A percentile compares a stretch with the other conserved stretches of the same genome.
Evolutionary conservation across 805 yeast genomes (phyloP).

Genomic region (Myxozyma lipomycoides): DNA sequence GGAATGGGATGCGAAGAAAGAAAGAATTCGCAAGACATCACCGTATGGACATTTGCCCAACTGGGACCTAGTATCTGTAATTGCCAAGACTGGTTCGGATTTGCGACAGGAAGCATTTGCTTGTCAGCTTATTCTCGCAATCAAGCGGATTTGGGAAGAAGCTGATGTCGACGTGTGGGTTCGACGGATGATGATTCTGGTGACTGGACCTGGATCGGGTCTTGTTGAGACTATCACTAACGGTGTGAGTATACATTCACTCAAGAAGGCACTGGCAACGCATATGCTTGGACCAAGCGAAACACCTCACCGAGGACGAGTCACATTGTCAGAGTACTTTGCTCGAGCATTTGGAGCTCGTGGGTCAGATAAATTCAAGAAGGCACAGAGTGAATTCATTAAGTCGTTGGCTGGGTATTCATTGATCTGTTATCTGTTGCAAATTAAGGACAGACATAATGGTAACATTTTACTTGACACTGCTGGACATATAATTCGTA

Average conservation of each 20-base stretch:
- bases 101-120: slow-evolving; percentile 97
- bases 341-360: slow-evolving; percentile 64
- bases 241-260: slow-evolving; percentile 89
- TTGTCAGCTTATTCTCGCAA: slow-evolving; percentile 84
- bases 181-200: slow-evolving; percentile 83
- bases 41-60: slow-evolving; percentile 79
- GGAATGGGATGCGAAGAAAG: slow-evolving; percentile 84
- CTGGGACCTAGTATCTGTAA: slow-evolving; percentile 95
- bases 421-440: slow-evolving; percentile 81
- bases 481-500: slow-evolving; percentile 79
- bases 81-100: slow-evolving; percentile 95
- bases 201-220: slow-evolving; percentile 87
- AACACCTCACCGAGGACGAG: slow-evolving; percentile 55
- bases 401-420: slow-evolving; percentile 90
- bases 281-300: slow-evolving; percentile 62
- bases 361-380: slow-evolving; percentile 50
- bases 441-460: slow-evolving; percentile 95
- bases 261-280: slow-evolving; percentile 85
- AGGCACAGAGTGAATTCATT: slow-evolving; percentile 83
- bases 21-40: slow-evolving; percentile 72
- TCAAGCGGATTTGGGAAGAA: slow-evolving; percentile 77
- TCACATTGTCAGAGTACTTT: slow-evolving; percentile 76
- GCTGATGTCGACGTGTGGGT: slow-evolving; percentile 79
- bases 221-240: slow-evolving; percentile 94
- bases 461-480: slow-evolving; percentile 97